Base-by-base conservation (phyloP, 116 monocot species). In the Trichopus zeylanicus region DNA sequence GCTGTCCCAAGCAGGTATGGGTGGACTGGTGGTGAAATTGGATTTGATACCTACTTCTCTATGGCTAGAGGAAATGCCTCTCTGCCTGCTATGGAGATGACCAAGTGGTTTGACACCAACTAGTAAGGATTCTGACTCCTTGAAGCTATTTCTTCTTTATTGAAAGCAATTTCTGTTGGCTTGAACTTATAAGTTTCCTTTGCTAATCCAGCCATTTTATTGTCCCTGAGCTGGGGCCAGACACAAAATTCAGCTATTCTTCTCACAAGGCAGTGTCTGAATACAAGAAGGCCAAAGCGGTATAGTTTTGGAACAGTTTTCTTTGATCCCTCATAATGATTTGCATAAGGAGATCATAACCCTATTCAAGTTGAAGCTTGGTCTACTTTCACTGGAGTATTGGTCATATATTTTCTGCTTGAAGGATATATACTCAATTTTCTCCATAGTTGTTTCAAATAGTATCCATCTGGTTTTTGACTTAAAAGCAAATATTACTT, bases 211-310 rank as follows among this genome's bases (percentile, higher is more conserved):
- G 81, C 66, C 82, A 82, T 51, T 82, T 46, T 46, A 82, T 82
- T 58, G 82, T 81, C 52, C 76, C 81, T 61, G 81, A 80, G 48
- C 48, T 80, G 56, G 75, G 71, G 9, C 80, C 80, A 7, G 62
- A 63, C 39, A 75, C 71, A 37, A 67, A 70, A 51, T 80, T 80
- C 64, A 39, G 58, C 13, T 80, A 80, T 31, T 46, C 70, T 27
- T 80, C 80, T 29, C 75, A 75, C 71, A 80, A 75, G 71, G 80
- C 80, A 15, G 80, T 80, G 23, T 22, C 66, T n/a, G 80, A 80
- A 35, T 80, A 80, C 67, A 80, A 80, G 67, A 72, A 77, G 53
- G 72, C 77, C 49, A 82, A 81, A 31, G 68, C 69, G 67, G 81
- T 75, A 72, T 33, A 66, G 4, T 30, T 7, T 10, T 56, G 15